Evolutionary conservation across 331 rosid species (phyloP).

Genomic region (Malus hybrid): DNA sequence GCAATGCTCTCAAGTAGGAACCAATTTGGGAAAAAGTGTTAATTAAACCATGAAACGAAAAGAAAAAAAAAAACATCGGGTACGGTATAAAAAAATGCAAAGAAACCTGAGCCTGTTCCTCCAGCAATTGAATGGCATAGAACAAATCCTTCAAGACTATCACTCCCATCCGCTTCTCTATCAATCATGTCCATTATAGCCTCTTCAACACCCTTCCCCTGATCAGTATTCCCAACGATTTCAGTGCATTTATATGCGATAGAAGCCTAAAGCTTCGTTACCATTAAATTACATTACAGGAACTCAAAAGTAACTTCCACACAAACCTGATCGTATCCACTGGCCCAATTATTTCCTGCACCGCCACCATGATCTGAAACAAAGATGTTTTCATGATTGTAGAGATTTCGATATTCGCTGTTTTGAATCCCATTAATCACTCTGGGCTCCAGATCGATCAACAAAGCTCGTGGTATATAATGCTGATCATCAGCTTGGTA

Average conservation of each 20-base stretch:
- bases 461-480: constrained; percentile 84
- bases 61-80: not conserved
- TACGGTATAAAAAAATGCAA: constrained; percentile 10
- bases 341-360: constrained; percentile 97
- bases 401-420: constrained; percentile 86
- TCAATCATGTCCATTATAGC: constrained; percentile 99
- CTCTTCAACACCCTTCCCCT: constrained; percentile 97
- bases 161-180: constrained; percentile 99
- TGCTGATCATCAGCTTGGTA: constrained; percentile 99
- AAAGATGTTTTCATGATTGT: constrained; percentile 89
- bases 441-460: constrained; percentile 93
- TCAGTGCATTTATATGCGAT: not conserved
- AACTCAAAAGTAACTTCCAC: not conserved
- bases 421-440: constrained; percentile 94
- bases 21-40: not conserved
- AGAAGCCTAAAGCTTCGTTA: not conserved
- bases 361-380: constrained; percentile 98
- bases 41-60: not conserved
- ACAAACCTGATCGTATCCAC: constrained; percentile 91
- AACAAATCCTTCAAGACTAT: constrained; percentile 98
- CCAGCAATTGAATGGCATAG: constrained; percentile 97
- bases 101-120: constrained; percentile 94
- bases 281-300: not conserved
- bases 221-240: constrained; percentile 20
- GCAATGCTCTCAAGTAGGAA: not conserved